Conservation (phyloP, 768 basidiomycete species). For the Pholiota molesta region DNA sequence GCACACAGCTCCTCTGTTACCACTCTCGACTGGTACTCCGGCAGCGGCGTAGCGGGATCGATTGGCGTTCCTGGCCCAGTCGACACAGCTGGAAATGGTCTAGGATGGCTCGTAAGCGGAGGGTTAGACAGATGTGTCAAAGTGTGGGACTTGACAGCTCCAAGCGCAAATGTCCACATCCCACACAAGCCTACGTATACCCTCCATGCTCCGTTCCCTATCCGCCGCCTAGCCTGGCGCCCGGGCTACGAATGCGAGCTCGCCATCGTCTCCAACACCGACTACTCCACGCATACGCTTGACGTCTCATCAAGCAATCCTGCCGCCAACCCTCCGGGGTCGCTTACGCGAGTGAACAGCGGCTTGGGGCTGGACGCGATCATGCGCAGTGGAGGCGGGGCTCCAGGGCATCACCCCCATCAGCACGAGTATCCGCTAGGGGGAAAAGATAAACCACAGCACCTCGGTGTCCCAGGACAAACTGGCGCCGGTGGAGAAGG, state of each 20-base stretch:
- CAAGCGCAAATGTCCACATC: conserved; percentile 49
- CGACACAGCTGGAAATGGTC: conserved; percentile 35
- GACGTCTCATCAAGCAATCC: conserved; percentile 19
- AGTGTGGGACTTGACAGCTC: conserved; percentile 74
- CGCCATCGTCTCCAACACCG: conserved; percentile 70
- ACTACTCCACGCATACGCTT: conserved; percentile 37
- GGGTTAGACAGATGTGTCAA: conserved; percentile 82
- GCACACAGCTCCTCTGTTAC: conserved; percentile 77
- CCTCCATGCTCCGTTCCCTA: conserved; percentile 74
- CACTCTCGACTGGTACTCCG: conserved; percentile 69
- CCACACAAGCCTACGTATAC: conserved; percentile 68
- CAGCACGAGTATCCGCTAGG: background rate
- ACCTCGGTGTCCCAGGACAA: background rate
- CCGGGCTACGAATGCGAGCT: conserved; percentile 78
- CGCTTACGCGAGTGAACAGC: conserved; percentile 32
- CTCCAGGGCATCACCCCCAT: background rate
- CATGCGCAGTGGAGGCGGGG: conserved; percentile 17
- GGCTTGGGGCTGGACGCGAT: conserved; percentile 30
- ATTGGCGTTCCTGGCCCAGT: conserved; percentile 16
- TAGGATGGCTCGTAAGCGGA: conserved; percentile 81
- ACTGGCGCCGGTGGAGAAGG: background rate
- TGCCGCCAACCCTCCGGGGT: conserved; percentile 7
- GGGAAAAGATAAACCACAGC: background rate
- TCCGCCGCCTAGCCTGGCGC: conserved; percentile 77
- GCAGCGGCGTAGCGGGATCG: conserved; percentile 8